phyloP scores from a whole-genome alignment of 371 early-diverging fungal genomes.

The Rhizopus delemar region DNA sequence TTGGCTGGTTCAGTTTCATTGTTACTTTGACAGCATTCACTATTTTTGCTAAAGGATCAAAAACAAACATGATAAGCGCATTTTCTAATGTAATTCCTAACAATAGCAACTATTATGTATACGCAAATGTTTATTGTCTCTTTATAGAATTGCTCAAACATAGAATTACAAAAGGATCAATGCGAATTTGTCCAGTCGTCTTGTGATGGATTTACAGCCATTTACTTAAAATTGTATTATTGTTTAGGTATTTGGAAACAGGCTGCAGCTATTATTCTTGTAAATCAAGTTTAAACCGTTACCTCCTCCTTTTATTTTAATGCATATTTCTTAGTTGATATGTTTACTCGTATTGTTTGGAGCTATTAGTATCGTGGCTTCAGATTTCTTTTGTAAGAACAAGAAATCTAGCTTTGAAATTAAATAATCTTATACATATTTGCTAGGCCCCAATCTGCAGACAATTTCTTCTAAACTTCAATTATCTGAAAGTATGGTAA shows the following conservation, averaged over 20 bases:
- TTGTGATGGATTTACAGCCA: slow-evolving; percentile 55
- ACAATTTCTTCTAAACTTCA: slow-evolving; percentile 64
- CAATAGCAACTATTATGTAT: background rate
- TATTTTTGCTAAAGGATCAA: background rate
- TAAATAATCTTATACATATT: background rate
- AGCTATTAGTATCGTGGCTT: slow-evolving; percentile 67
- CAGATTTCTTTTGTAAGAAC: slow-evolving; percentile 70
- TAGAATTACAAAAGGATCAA: slow-evolving; percentile 52
- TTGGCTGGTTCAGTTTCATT: background rate
- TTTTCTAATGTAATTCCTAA: background rate
- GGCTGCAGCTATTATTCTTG: slow-evolving; percentile 42
- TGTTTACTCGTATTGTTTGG: slow-evolving; percentile 57
- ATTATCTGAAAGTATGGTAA: slow-evolving; percentile 69
- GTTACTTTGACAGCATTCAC: background rate
- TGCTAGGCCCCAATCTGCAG: slow-evolving; percentile 62
- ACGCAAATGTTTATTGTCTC: background rate
- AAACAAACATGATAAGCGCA: background rate
- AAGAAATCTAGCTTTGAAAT: background rate
- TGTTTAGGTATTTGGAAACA: slow-evolving; percentile 54
- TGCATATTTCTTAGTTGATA: slow-evolving; percentile 16
- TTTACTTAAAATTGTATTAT: slow-evolving; percentile 65
- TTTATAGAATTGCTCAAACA: slow-evolving; percentile 28
- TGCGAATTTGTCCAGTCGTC: slow-evolving; percentile 57
- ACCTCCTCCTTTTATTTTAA: background rate
- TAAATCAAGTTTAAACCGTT: slow-evolving; percentile 21